These are phyloP conservation scores for Rhodotorula sp. DNA, from an alignment of 1,284 basidiomycete genomes.

Conservation along the genomic window DNA sequence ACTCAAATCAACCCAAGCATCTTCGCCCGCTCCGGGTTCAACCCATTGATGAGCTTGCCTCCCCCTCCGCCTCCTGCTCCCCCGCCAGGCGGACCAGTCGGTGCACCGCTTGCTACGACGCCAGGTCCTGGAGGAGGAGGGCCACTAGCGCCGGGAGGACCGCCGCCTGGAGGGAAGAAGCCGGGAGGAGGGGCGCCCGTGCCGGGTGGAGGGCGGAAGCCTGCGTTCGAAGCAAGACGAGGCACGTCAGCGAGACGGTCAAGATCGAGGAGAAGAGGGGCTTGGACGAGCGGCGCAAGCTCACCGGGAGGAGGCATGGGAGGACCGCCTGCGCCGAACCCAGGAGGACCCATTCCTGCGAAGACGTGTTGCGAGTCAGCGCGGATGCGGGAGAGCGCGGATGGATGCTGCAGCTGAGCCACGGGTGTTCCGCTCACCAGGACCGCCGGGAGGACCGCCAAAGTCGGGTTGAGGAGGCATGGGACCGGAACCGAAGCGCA, in stretches of 20 bases:
- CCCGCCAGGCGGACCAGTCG: background rate
- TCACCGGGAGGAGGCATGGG: conserved; percentile 20
- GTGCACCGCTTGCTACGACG: background rate
- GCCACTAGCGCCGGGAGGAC: background rate
- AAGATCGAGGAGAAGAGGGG: too few relatives aligned
- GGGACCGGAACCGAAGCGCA: conserved; percentile 49
- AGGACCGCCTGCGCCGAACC: conserved; percentile 53
- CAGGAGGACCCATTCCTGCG: conserved; percentile 47
- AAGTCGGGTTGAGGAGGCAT: conserved; percentile 31
- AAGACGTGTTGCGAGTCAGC: background rate
- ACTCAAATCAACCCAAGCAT: conserved; percentile 37
- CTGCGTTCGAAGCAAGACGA: background rate
- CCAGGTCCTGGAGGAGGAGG: conserved; percentile 7
- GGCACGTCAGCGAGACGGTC: background rate
- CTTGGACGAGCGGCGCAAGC: background rate
- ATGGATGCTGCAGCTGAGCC: too few relatives aligned
- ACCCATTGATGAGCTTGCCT: conserved; percentile 35
- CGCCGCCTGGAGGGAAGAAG: conserved; percentile 16
- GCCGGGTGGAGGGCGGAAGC: conserved; percentile 36
- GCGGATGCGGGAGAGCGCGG: too few relatives aligned
- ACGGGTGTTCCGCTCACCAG: too few relatives aligned
- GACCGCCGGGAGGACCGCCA: conserved; percentile 45
- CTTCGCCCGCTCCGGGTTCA: conserved; percentile 37
- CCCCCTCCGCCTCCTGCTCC: background rate
- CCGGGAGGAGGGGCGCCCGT: conserved; percentile 25